These are phyloP conservation scores for Sequoiadendron giganteum DNA, from an alignment of 75 land plant genomes.

Conservation along the genomic window DNA sequence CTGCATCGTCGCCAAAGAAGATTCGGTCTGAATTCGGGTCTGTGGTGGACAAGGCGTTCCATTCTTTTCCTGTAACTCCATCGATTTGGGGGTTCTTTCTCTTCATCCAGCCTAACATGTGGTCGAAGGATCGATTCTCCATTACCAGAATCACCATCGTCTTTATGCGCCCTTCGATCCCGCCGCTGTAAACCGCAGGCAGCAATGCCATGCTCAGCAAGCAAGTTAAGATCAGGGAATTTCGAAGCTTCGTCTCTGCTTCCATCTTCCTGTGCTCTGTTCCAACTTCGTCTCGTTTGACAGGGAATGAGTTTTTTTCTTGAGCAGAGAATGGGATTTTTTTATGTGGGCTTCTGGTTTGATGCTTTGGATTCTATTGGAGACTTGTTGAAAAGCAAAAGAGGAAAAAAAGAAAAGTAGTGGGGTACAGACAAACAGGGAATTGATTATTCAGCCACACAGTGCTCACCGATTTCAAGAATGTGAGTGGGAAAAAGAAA, in stretches of 20 bases:
- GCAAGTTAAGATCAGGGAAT: not conserved
- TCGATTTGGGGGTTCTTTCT: slow-evolving; percentile 60
- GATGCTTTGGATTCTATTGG: no score
- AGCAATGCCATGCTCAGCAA: not conserved
- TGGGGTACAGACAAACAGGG: no score
- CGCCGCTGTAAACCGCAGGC: not conserved
- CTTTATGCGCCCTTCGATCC: slow-evolving; percentile 56
- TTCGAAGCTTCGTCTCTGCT: not conserved
- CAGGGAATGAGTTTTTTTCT: no score
- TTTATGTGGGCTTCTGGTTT: no score
- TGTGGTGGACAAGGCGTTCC: slow-evolving; percentile 56
- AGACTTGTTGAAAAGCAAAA: no score
- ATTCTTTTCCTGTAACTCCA: slow-evolving; percentile 78
- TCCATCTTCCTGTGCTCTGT: no score
- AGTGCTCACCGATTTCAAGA: no score
- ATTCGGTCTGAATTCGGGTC: slow-evolving; percentile 28
- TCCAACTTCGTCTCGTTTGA: no score
- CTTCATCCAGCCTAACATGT: slow-evolving; percentile 97
- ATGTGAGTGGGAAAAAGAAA: no score
- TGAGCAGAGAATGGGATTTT: no score
- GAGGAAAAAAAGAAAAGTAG: no score
- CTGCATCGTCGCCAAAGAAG: slow-evolving; percentile 66
- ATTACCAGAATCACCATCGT: slow-evolving; percentile 77
- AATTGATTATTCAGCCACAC: no score
- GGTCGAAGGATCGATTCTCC: slow-evolving; percentile 98